Evolutionary conservation across 371 early-diverging fungal genomes (phyloP).

Genomic region (Rhizopus microsporus): DNA sequence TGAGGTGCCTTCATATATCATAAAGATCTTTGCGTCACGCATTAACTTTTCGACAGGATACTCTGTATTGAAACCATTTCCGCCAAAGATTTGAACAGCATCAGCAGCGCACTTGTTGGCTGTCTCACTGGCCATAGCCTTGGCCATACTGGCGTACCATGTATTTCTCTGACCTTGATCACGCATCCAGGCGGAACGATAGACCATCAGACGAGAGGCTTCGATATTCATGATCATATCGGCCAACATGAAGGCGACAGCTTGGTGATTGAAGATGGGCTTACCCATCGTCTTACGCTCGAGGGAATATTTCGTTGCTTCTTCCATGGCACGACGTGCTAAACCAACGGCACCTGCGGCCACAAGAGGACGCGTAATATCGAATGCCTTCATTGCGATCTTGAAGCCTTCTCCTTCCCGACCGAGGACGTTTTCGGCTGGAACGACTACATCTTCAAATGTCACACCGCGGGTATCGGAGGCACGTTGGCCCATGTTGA

Average conservation of each 20-base stretch:
- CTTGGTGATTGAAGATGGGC: conserved; percentile 89
- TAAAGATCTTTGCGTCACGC: conserved; percentile 93
- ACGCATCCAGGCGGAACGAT: conserved; percentile 78
- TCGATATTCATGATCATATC: conserved; percentile 95
- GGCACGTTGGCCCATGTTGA: conserved; percentile 96
- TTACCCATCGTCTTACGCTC: conserved; percentile 97
- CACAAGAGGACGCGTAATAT: conserved; percentile 92
- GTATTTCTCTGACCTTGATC: conserved; percentile 90
- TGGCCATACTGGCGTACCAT: conserved; percentile 94
- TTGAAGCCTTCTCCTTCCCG: conserved; percentile 88
- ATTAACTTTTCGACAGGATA: conserved; percentile 91
- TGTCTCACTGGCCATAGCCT: conserved; percentile 89
- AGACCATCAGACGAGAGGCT: conserved; percentile 87
- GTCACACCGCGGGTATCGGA: conserved; percentile 94
- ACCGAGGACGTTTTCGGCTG: conserved; percentile 82
- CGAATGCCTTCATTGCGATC: conserved; percentile 97
- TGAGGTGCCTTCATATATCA: conserved; percentile 96
- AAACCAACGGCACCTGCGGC: conserved; percentile 92
- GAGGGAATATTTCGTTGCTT: conserved; percentile 85
- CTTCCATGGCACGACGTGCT: conserved; percentile 93
- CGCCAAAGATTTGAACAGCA: conserved; percentile 97
- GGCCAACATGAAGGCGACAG: conserved; percentile 94
- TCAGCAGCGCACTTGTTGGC: conserved; percentile 95
- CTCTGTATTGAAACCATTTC: conserved; percentile 90
- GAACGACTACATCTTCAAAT: conserved; percentile 94